phyloP scores from a whole-genome alignment of 495 filamentous ascomycete genomes.

The Aspergillus olivimuriae region DNA sequence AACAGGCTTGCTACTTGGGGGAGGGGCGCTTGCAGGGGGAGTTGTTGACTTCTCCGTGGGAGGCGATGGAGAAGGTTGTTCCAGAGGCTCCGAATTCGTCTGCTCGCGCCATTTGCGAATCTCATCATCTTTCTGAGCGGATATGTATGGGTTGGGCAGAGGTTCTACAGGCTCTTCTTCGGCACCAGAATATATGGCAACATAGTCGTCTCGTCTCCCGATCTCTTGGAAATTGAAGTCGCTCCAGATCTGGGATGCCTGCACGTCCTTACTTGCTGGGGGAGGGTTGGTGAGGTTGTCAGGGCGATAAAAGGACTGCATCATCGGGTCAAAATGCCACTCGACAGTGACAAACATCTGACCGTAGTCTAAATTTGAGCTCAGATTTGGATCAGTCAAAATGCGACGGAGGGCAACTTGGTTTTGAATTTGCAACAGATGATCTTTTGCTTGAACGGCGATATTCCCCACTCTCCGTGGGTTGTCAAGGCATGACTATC shows the following conservation, averaged over 20 bases:
- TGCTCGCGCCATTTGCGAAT: too few species aligned
- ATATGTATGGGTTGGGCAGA: too few species aligned
- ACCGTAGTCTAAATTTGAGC: background rate
- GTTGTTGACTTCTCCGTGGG: too few species aligned
- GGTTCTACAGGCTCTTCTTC: too few species aligned
- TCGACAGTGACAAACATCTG: constrained; percentile 17
- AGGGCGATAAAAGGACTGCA: constrained; percentile 5
- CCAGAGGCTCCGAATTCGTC: too few species aligned
- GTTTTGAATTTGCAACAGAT: constrained; percentile 4
- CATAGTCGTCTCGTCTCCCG: constrained; percentile 13
- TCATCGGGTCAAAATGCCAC: constrained; percentile 10
- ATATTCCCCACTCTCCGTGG: constrained; percentile 11
- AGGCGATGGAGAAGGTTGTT: too few species aligned
- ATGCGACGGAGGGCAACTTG: constrained; percentile 12
- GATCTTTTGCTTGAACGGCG: background rate
- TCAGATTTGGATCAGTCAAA: constrained; percentile 10
- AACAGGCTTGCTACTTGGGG: too few species aligned
- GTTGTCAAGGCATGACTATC: constrained; percentile 7
- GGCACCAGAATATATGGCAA: constrained; percentile 10
- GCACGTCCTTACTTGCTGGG: constrained; percentile 5
- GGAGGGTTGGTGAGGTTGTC: constrained; percentile 9
- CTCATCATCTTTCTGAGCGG: too few species aligned
- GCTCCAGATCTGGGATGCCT: constrained; percentile 17
- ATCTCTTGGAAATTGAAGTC: constrained; percentile 19
- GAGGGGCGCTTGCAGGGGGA: too few species aligned